Base-by-base conservation (phyloP, 768 basidiomycete genomes). In the Termitomyces sp. region DNA sequence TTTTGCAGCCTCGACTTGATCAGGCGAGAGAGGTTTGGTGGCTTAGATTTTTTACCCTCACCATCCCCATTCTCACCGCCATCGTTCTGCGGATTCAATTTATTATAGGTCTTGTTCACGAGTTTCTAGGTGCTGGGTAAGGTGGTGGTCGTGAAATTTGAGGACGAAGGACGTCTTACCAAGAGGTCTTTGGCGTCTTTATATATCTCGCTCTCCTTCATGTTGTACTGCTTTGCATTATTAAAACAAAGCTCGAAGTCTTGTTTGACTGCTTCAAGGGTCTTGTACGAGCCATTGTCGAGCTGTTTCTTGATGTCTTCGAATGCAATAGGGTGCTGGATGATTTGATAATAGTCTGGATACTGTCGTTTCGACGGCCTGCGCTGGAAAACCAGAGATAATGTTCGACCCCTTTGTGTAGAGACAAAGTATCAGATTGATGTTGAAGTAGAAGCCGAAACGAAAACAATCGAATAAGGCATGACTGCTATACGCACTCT, bases 291-390 rank as follows among this genome's bases (percentile, higher is more conserved):
- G 57, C 77, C 75, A 52, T 74, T 72, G 47, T 88, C 86, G 28
- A 94, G 78, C 65, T 83, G 81, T 64, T 83, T 80, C 79, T 92
- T 92, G 75, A 97, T 93, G 62, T 95, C 92, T 45, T 92, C 89
- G 52, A 97, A 77, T 28, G 91, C 86, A 64, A 97, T 92, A 32
- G 95, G 94, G 26, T 82, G 77, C 64, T 84, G 77, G 68, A 95
- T 96, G 62, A 87, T 60, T 24, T 72, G 68, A 72, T 95, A 97
- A 73, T 98, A 98, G 75, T 95, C 94, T 42, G 92, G 83, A 71
- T 90, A 92, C 57, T 77, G 76, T 57, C 84, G 81, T 72, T 86
- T 89, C 45, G 84, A 79, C 20, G 89, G 89, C 62, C 85, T 80
- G 58, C 80, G 81, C 66, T 87, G 69, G 70, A 92, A 94, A 64